These are phyloP conservation scores for Penicillium hordei DNA, from an alignment of 2,329 filamentous ascomycete genomes.

Conservation along the genomic window DNA sequence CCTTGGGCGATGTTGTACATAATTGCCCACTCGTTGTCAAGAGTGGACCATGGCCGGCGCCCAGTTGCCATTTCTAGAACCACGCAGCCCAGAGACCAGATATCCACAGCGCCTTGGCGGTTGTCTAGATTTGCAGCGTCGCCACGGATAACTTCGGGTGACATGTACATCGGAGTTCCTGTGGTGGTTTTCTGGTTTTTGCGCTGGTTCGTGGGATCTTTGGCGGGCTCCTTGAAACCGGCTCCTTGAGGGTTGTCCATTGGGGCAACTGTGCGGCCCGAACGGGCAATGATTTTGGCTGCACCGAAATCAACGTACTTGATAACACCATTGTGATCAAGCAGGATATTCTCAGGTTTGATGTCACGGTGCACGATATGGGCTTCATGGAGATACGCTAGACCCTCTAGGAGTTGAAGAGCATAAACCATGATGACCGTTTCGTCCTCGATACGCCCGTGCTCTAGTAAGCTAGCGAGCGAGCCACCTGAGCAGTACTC, in stretches of 20 bases:
- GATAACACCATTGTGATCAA: constrained; percentile 97
- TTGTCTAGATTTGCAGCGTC: constrained; percentile 70
- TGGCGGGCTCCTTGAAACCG: constrained; percentile 42
- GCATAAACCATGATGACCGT: constrained; percentile 97
- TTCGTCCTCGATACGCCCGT: constrained; percentile 96
- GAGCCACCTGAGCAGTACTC: constrained; percentile 97
- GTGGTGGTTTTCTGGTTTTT: constrained; percentile 86
- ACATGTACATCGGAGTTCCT: constrained; percentile 99
- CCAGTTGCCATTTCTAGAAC: constrained; percentile 98
- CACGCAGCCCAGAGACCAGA: constrained; percentile 96
- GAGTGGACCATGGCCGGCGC: constrained; percentile 85
- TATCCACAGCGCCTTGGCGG: constrained; percentile 82
- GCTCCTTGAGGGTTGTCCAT: constrained; percentile 55
- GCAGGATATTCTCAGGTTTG: constrained; percentile 95
- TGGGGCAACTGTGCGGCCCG: constrained; percentile 79
- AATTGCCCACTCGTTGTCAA: constrained; percentile 99
- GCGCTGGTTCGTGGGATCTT: constrained; percentile 35
- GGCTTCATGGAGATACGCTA: constrained; percentile 89
- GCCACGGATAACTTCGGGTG: constrained; percentile 95
- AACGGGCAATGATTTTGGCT: constrained; percentile 91
- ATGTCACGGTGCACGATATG: constrained; percentile 95
- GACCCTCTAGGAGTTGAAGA: constrained; percentile 86
- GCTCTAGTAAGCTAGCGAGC: constrained; percentile 82
- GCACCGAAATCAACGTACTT: constrained; percentile 99
- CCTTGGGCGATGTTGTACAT: constrained; percentile 99